phyloP scores from a whole-genome alignment of 2,329 filamentous ascomycete species.

The Dothistroma septosporum region DNA sequence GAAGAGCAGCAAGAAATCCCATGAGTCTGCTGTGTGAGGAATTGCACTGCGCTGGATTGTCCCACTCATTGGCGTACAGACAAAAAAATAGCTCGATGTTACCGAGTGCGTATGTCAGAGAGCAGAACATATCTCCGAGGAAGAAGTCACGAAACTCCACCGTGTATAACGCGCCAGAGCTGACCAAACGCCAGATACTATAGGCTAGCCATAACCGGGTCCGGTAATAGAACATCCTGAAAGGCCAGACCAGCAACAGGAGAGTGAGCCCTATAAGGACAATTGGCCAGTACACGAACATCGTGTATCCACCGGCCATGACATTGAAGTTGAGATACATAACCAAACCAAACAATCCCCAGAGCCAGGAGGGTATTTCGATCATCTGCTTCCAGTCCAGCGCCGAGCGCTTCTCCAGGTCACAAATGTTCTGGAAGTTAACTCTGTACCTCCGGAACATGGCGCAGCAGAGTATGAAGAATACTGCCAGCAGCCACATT shows the following conservation, averaged over 20 bases:
- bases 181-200: conserved; percentile 71
- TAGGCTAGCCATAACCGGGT: conserved; percentile 83
- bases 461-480: conserved; percentile 83
- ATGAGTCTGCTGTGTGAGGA: conserved; percentile 77
- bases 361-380: conserved; percentile 81
- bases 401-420: conserved; percentile 77
- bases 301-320: conserved; percentile 55
- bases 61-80: conserved; percentile 75
- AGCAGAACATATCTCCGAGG: conserved; percentile 95
- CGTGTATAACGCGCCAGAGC: conserved; percentile 81
- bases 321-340: conserved; percentile 85
- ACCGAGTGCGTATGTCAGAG: conserved; percentile 81
- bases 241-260: conserved; percentile 67
- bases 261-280: conserved; percentile 68
- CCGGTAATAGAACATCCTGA: conserved; percentile 67
- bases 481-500: conserved; percentile 69
- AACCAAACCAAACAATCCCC: conserved; percentile 69
- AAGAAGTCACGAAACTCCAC: conserved; percentile 98
- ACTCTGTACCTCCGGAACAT: conserved; percentile 81
- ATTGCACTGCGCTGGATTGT: conserved; percentile 71
- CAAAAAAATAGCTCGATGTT: conserved; percentile 95
- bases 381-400: conserved; percentile 86
- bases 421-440: conserved; percentile 87
- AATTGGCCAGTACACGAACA: conserved; percentile 85
- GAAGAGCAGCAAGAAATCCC: conserved; percentile 79